A percentile compares a stretch with the other conserved stretches of the same genome.
These are phyloP conservation scores for Escovopsis weberi DNA, from an alignment of 2,329 filamentous ascomycete genomes.

Conservation along the genomic window DNA sequence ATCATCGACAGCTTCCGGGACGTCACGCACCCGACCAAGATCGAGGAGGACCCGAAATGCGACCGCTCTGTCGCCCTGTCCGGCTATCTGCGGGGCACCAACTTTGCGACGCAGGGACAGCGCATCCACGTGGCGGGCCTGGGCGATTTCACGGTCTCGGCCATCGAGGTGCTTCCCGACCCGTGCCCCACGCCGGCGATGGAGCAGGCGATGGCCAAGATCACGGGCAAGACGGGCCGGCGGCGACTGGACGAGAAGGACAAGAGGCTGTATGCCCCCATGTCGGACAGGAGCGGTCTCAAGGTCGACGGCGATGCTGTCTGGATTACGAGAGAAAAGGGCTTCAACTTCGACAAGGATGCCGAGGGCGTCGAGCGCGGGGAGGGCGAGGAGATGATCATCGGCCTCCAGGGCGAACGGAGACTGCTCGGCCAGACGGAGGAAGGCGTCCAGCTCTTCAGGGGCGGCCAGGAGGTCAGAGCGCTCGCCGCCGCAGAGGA, in stretches of 20 bases:
- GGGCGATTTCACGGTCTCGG: conserved; percentile 72
- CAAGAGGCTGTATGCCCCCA: conserved; percentile 88
- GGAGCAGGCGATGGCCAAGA: conserved; percentile 75
- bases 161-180: conserved; percentile 78
- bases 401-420: conserved; percentile 73
- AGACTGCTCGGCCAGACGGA: conserved; percentile 70
- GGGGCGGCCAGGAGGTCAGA: conserved; percentile 55
- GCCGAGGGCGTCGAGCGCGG: conserved; percentile 60
- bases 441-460: conserved; percentile 74
- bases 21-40: conserved; percentile 80
- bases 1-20: conserved; percentile 91
- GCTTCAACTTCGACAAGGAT: conserved; percentile 59
- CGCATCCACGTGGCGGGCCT: conserved; percentile 85
- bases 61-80: conserved; percentile 85
- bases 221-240: conserved; percentile 65
- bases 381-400: conserved; percentile 89
- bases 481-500: conserved; percentile 33
- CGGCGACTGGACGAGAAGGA: conserved; percentile 88
- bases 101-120: conserved; percentile 75
- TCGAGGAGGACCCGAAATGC: conserved; percentile 79
- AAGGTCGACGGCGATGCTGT: conserved; percentile 96
- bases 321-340: conserved; percentile 62
- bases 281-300: conserved; percentile 93
- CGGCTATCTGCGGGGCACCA: conserved; percentile 87
- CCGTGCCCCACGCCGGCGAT: conserved; percentile 89